Percentiles rank a stretch among this genome's conserved stretches.
Conservation (phyloP, 1,139 yeast genomes). For the Groenewaldozyma sp. region DNA sequence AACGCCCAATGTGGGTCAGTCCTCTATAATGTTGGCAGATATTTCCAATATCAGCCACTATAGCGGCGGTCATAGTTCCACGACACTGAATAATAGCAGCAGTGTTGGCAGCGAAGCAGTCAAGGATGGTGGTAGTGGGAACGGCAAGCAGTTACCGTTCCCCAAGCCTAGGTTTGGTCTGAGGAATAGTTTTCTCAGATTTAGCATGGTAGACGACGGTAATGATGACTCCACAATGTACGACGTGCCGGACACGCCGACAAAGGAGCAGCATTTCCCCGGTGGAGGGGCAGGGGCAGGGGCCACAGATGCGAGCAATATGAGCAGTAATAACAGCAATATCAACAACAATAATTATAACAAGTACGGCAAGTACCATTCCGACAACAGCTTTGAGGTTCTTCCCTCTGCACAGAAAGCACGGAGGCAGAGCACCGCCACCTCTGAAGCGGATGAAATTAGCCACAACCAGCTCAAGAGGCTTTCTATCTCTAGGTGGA, state of each 20-base stretch:
- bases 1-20: no score
- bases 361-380: no score
- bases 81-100: neutral
- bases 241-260: constrained; percentile 18
- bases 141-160: no score
- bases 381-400: no score
- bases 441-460: neutral
- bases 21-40: no score
- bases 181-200: constrained; percentile 19
- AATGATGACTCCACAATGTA: constrained; percentile 11
- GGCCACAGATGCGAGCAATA: constrained; percentile 17
- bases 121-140: no score
- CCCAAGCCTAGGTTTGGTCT: constrained; percentile 16
- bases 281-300: constrained; percentile 11
- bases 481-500: constrained; percentile 14
- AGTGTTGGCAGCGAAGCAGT: neutral
- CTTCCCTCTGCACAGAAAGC: constrained; percentile 2
- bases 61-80: no score
- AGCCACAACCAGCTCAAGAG: neutral
- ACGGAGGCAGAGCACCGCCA: neutral
- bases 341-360: no score
- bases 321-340: constrained; percentile 7
- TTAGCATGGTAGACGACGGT: constrained; percentile 16
- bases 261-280: constrained; percentile 12
- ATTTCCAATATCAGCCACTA: no score